Evolutionary conservation across 345 rosid genomes (phyloP), one percentile per base, ranked within the genome.

Genomic region (Ceriops tagal): DNA sequence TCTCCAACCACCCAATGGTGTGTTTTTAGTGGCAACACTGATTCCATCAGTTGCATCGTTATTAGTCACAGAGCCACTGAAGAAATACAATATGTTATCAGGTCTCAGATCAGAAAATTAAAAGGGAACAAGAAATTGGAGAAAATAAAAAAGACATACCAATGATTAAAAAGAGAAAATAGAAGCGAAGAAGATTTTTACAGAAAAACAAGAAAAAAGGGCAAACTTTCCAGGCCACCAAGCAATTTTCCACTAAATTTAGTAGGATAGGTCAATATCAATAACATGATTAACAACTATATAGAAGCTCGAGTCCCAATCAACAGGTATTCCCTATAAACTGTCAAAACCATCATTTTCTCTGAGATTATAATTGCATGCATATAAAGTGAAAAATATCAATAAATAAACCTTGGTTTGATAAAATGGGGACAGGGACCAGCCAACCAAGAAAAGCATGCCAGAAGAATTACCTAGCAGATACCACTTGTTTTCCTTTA

Each of bases 1-100:
- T 86, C 88, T 81, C 96, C 99, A 95, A 39, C 87, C 84, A 75
- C 79, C 78, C 65, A 70, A 46, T 37, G 56, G 52, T 62, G 30
- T 52, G 68, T 72, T 80, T 72, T 79, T 70, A 69, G 59, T 67
- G 28, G 58, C 71, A 76, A 49, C 52, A 72, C 78, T 70, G 61
- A 67, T 64, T 71, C 69, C 79, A 71, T 28, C 22, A 51, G 75
- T 49, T 65, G 67, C 75, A 49, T 35, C 72, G 58, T 65, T 53
- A 53, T 56, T 67, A 78, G 55, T 22, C 65, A 59, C 65, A 63
- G 75, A 65, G 75, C 79, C 65, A 78, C 75, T 30, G 61, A 60
- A 70, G n/a, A 77, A 69, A 62, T n/a, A 64, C 53, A 68, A 58
- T 1, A 73, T 37, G 58, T 59, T 39, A 57, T 52, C 62, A 24